phyloP scores from a whole-genome alignment of 2,329 filamentous ascomycete species.

The Lojkania enalia region DNA sequence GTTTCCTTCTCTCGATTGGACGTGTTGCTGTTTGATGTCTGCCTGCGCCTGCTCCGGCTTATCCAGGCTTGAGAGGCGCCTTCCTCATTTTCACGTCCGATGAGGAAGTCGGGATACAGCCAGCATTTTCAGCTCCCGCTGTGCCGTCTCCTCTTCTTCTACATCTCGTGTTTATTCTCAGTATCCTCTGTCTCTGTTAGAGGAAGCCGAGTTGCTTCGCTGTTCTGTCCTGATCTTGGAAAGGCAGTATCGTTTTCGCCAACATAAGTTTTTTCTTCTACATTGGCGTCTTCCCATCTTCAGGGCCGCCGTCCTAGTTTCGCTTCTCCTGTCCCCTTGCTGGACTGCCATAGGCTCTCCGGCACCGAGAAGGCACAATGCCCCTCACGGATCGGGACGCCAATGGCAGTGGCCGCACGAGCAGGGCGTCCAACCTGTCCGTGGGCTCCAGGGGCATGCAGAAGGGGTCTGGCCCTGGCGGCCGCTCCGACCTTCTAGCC shows the following conservation, averaged over 20 bases:
- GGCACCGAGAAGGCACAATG: conserved; percentile 42
- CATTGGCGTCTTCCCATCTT: conserved; percentile 1
- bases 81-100: too few relatives aligned
- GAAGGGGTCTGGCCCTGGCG: conserved; percentile 29
- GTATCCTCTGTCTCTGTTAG: conserved; percentile 7
- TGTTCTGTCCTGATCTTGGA: conserved; percentile 10
- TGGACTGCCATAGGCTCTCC: neutral
- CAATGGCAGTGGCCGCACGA: conserved; percentile 52
- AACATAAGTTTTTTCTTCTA: conserved; percentile 8
- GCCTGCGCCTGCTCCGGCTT: too few relatives aligned
- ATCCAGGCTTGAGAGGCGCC: too few relatives aligned
- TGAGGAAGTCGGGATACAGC: too few relatives aligned
- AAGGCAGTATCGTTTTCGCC: conserved; percentile 8
- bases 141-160: neutral
- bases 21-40: too few relatives aligned
- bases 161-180: conserved; percentile 10
- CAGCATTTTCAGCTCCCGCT: too few relatives aligned
- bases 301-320: conserved; percentile 1
- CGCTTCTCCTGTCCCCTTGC: neutral
- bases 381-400: conserved; percentile 49
- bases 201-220: conserved; percentile 7
- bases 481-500: conserved; percentile 36
- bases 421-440: conserved; percentile 52
- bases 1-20: too few relatives aligned
- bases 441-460: conserved; percentile 39